Evolutionary conservation across 805 yeast species (phyloP), one percentile per base, ranked within the genome.

Genomic region (Candida michaelii): DNA sequence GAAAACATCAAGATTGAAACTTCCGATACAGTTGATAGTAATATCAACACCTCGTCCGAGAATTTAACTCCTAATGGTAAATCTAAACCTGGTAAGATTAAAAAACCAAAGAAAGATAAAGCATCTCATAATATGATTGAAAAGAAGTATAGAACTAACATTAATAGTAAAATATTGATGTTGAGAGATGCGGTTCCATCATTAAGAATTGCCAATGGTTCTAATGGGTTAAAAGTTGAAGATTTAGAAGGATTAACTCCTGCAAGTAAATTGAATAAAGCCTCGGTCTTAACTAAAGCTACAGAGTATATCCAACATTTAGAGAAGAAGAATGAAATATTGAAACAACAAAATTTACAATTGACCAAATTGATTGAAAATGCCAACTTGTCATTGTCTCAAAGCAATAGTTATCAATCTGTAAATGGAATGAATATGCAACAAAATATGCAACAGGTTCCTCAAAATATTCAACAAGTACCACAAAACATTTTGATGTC

Each of bases 121-220:
- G 71, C 82, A 1, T 76, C 87, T 6, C 95, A 86, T 63, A 86
- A 85, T 55, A 79, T 84, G 71, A 82, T 86, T 51, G 95, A 87
- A 58, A 85, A 85, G 63, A 82, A 84, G 55, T 87, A 87, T 62
- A 64, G 95, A 51, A 82, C 86, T 15, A 85, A 86, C 55, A 83
- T 86, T 50, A 86, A 85, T 54, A 71, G 83, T 41, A 83, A 82
- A 59, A 85, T 86, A 36, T 50, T 77, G 25, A 83, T 82, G 33
- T 72, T 86, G 24, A 70, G 89, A 55, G 85, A 85, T 51, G 83
- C 88, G 2, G 95, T 87, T 13, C 95, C 95, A 3, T 65, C 93
- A 2, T 68, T 87, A 40, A 71, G 87, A 51, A 79, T 83, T 29
- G 83, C 83, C 6, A 31, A 36, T 31, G 74, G 78, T 34, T 62